Percentiles rank a stretch among this genome's conserved stretches.
Evolutionary conservation across 2,329 filamentous ascomycete species (phyloP).

Genomic region (Reticulascus tulasneorum): DNA sequence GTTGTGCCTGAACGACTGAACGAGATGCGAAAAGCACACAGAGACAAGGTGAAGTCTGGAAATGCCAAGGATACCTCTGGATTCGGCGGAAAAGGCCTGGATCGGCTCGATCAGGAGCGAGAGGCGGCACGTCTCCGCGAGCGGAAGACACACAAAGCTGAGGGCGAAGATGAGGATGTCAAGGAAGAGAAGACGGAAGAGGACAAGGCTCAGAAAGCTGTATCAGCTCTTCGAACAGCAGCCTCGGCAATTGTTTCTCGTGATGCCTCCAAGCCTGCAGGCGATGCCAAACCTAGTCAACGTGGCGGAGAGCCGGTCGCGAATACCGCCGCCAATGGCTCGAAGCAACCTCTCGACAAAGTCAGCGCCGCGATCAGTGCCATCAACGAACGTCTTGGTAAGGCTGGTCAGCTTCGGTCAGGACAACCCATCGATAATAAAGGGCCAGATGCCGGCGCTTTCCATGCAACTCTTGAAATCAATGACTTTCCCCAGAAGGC

Average conservation of each 20-base stretch:
- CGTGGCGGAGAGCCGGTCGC: too few species aligned
- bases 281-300: constrained; percentile 29
- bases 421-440: constrained; percentile 98
- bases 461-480: constrained; percentile 96
- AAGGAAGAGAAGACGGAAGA: constrained; percentile 72
- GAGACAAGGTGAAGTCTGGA: constrained; percentile 86
- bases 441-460: constrained; percentile 92
- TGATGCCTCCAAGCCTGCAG: constrained; percentile 43
- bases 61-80: constrained; percentile 87
- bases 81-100: constrained; percentile 92
- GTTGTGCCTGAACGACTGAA: constrained; percentile 67
- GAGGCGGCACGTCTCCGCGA: constrained; percentile 83
- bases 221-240: constrained; percentile 60
- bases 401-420: constrained; percentile 81
- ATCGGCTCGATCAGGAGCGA: constrained; percentile 85
- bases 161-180: constrained; percentile 76
- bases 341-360: constrained; percentile 72
- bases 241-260: constrained; percentile 54
- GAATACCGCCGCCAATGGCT: constrained; percentile 42
- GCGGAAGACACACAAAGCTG: constrained; percentile 84
- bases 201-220: constrained; percentile 65
- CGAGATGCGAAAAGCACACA: constrained; percentile 68
- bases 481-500: constrained; percentile 99
- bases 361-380: constrained; percentile 86
- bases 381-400: constrained; percentile 87